phyloP scores from a whole-genome alignment of 2,329 filamentous ascomycete genomes.

The Ceratocystis harringtonii region DNA sequence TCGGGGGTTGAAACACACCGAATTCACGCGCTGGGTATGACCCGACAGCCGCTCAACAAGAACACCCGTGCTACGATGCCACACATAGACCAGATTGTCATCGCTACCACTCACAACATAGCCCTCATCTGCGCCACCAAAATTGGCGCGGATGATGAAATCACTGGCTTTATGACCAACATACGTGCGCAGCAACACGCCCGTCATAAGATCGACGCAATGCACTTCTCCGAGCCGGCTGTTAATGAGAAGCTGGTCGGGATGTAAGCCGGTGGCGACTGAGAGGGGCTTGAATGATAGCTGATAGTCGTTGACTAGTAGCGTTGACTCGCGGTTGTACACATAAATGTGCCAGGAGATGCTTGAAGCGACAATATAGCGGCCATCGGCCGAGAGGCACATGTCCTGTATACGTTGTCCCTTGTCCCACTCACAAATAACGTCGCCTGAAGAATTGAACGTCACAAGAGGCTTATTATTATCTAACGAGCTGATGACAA shows the following conservation, averaged over 20 bases:
- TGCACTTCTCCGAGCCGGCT: slow-evolving; percentile 62
- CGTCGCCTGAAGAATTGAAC: slow-evolving; percentile 51
- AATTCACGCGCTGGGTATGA: slow-evolving; percentile 66
- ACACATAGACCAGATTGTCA: slow-evolving; percentile 65
- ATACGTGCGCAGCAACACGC: slow-evolving; percentile 58
- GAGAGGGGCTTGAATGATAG: slow-evolving; percentile 55
- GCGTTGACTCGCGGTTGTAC: slow-evolving; percentile 62
- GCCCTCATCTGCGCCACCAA: slow-evolving; percentile 82
- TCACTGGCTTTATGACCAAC: slow-evolving; percentile 59
- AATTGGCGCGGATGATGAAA: slow-evolving; percentile 66
- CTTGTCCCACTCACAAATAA: slow-evolving; percentile 50
- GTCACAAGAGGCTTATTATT: slow-evolving; percentile 50
- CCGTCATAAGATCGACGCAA: slow-evolving; percentile 61
- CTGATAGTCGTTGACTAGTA: slow-evolving; percentile 39
- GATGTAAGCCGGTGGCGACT: slow-evolving; percentile 67
- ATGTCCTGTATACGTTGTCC: slow-evolving; percentile 70
- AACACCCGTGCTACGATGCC: slow-evolving; percentile 71
- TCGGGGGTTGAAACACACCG: slow-evolving; percentile 74
- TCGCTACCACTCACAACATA: slow-evolving; percentile 89
- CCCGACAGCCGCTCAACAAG: slow-evolving; percentile 63
- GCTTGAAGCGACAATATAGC: slow-evolving; percentile 65
- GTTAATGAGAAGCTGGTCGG: slow-evolving; percentile 67
- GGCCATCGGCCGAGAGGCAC: slow-evolving; percentile 66
- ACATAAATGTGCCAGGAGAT: slow-evolving; percentile 57
- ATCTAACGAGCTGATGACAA: slow-evolving; percentile 68